phyloP scores from a whole-genome alignment of 768 basidiomycete genomes.

The Sporobolomyces roseus region DNA sequence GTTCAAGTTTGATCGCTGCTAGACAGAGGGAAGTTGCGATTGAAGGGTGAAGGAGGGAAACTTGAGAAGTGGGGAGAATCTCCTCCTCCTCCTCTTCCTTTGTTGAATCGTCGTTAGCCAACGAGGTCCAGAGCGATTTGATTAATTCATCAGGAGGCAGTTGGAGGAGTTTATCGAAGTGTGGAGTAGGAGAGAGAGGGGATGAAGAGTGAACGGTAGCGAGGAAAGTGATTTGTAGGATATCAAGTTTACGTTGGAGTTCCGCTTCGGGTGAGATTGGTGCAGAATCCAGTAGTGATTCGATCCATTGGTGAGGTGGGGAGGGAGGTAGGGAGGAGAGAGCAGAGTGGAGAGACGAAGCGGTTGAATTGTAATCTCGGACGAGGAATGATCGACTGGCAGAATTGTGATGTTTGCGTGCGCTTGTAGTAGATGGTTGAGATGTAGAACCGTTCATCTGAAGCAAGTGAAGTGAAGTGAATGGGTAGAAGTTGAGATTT shows the following conservation, averaged over 20 bases:
- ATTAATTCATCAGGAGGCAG: conserved; percentile 15
- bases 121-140: conserved; percentile 13
- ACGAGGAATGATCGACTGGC: conserved; percentile 35
- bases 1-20: conserved; percentile 36
- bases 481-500: not conserved
- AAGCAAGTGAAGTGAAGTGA: not conserved
- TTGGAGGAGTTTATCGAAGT: conserved; percentile 11
- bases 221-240: conserved; percentile 35
- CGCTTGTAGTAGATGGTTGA: not conserved
- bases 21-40: conserved; percentile 33
- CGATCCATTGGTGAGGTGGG: conserved; percentile 12
- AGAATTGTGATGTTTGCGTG: conserved; percentile 19
- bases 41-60: conserved; percentile 31
- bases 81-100: not conserved
- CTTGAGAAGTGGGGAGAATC: conserved; percentile 29
- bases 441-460: not conserved
- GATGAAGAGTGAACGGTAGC: conserved; percentile 30
- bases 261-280: not conserved
- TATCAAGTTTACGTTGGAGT: conserved; percentile 20
- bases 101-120: not conserved
- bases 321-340: not conserved
- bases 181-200: not conserved
- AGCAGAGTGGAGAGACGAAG: conserved; percentile 12
- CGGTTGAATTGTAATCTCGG: conserved; percentile 26
- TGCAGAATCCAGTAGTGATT: not conserved